Evolutionary conservation across 495 filamentous ascomycete species (phyloP), one percentile per base, ranked within the genome.

Genomic region (Annulohypoxylon bovei): DNA sequence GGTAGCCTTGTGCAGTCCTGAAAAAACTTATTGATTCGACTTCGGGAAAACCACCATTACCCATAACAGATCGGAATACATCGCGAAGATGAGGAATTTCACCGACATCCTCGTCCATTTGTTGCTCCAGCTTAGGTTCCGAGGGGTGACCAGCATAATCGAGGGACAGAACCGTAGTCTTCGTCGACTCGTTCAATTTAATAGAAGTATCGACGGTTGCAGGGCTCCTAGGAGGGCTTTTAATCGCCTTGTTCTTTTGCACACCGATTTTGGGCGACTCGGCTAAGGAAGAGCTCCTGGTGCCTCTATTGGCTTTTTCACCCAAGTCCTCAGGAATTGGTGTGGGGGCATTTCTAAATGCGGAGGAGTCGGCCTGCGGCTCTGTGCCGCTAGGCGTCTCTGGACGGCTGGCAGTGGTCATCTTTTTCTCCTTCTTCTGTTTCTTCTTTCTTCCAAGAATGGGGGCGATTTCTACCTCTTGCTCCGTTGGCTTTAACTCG

Each of bases 371-470:
- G 52, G 65, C 35, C 61, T 62, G 47, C 11, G 50, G 47, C 58
- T 66, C 67, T 23, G 60, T 27, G 14, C 52, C 49, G 22, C 65
- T 72, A 27, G 75, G 75, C 1, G 75, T 77, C 71, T 73, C 68
- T 65, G 72, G 37, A 77, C 81, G 69, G 67, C 76, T 79, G 25
- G 59, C 47, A 3, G 60, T 60, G 25, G 59, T 20, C 27, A 47
- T 74, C 67, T 78, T 77, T 58, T 82, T 84, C 33, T 87, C 85
- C 81, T 94, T 96, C 83, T 93, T 95, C 71, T 93, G 88, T 82
- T 97, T 98, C 81, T 95, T 95, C 81, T 96, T 96, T 37, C 93
- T 83, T 28, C 92, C 92, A 39, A 95, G 81, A 40, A 98, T 95
- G 2, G 93, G 93, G 0, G 87, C 93, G 47, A 87, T 86, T 69